Conservation (phyloP, 129 eudicot genomes). For the Tagetes erecta region DNA sequence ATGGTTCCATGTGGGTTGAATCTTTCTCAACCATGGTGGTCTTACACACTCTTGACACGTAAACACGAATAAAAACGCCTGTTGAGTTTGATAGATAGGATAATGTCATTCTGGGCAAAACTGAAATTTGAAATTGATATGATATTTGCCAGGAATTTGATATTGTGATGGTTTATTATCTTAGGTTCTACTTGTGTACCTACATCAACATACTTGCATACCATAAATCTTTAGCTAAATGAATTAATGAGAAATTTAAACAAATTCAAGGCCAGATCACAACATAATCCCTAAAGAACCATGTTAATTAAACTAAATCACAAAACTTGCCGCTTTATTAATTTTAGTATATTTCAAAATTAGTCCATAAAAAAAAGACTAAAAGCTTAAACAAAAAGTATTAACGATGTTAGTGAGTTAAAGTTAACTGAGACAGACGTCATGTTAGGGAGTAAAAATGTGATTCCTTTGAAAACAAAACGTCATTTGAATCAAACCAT, state of each 20-base stretch:
- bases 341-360: no score
- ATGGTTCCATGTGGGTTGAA: neutral
- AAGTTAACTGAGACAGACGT: no score
- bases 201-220: neutral
- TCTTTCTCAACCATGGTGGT: neutral
- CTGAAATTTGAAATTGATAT: neutral
- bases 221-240: neutral
- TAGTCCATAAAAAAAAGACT: no score
- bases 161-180: conserved; percentile 10
- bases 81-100: neutral
- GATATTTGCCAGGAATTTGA: neutral
- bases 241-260: neutral
- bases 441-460: no score
- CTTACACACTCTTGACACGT: neutral
- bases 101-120: neutral
- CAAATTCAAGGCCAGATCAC: neutral
- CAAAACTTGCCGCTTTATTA: no score
- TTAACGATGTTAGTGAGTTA: no score
- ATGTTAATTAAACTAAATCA: no score
- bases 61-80: neutral
- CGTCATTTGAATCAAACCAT: no score
- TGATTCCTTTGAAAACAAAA: no score
- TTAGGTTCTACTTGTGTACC: neutral
- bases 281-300: neutral
- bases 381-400: no score